Evolutionary conservation across 345 rosid genomes (phyloP).

Genomic region (Populus simonii): DNA sequence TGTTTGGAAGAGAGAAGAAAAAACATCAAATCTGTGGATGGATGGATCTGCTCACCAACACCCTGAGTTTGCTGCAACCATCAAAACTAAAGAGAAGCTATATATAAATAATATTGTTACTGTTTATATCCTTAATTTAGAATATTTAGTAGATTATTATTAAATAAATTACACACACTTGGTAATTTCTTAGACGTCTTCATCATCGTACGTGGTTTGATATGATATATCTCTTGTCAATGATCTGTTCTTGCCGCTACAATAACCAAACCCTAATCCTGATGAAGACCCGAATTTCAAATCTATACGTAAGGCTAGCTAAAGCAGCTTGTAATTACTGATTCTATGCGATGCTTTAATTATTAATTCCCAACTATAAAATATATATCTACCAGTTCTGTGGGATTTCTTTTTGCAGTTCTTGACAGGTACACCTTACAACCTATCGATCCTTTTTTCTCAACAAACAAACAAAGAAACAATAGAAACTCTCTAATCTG

Average conservation of each 20-base stretch:
- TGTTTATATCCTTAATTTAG: neutral
- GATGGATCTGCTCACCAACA: conserved; percentile 60
- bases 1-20: neutral
- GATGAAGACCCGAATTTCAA: conserved; percentile 16
- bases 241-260: conserved; percentile 17
- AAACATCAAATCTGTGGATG: neutral
- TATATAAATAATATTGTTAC: neutral
- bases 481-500: too few relatives aligned
- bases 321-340: neutral
- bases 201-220: conserved; percentile 3
- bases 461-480: too few relatives aligned
- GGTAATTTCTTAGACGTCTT: neutral
- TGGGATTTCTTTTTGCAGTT: neutral
- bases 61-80: conserved; percentile 48
- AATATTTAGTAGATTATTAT: neutral
- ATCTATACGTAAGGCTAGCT: conserved; percentile 10
- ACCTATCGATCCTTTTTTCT: neutral
- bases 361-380: neutral
- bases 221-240: neutral
- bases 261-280: conserved; percentile 34
- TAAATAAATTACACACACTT: neutral
- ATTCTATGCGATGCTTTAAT: neutral
- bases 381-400: neutral
- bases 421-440: neutral
- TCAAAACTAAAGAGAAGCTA: conserved; percentile 31